Evolutionary conservation across 2,329 filamentous ascomycete genomes (phyloP).

Genomic region (Rugonectria rugulosa): DNA sequence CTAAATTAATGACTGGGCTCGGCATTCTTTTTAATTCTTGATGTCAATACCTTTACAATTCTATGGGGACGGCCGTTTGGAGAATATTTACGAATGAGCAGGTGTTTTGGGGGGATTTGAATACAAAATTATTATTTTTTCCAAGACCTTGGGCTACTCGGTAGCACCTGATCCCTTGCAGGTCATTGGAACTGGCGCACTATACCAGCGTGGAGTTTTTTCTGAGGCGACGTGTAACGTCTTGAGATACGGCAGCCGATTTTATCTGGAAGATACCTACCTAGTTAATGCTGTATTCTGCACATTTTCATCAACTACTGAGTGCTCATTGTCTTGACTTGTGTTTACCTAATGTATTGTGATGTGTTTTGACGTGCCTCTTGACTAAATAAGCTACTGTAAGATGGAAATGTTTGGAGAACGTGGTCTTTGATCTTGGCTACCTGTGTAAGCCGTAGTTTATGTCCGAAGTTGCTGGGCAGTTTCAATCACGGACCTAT

Average conservation of each 20-base stretch:
- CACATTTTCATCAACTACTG: constrained; percentile 1
- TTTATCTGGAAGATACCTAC: constrained; percentile 27
- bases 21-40: constrained; percentile 26
- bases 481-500: too few species aligned
- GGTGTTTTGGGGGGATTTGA: constrained; percentile 11
- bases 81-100: constrained; percentile 22
- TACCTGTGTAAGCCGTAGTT: too few species aligned
- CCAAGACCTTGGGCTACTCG: constrained; percentile 24
- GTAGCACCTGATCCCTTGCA: constrained; percentile 34
- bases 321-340: not conserved
- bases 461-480: too few species aligned
- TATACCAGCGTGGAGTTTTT: constrained; percentile 37
- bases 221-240: constrained; percentile 29
- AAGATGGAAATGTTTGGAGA: too few species aligned
- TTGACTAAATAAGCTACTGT: not conserved
- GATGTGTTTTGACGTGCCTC: not conserved
- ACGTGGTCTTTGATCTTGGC: too few species aligned
- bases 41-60: constrained; percentile 36
- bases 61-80: constrained; percentile 43
- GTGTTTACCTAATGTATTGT: not conserved
- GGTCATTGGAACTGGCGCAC: constrained; percentile 37
- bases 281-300: constrained; percentile 28
- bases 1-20: constrained; percentile 10
- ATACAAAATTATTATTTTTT: constrained; percentile 17
- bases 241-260: constrained; percentile 20